Conservation (phyloP, 2,329 filamentous ascomycete species). For the Botrytis pseudocinerea region DNA sequence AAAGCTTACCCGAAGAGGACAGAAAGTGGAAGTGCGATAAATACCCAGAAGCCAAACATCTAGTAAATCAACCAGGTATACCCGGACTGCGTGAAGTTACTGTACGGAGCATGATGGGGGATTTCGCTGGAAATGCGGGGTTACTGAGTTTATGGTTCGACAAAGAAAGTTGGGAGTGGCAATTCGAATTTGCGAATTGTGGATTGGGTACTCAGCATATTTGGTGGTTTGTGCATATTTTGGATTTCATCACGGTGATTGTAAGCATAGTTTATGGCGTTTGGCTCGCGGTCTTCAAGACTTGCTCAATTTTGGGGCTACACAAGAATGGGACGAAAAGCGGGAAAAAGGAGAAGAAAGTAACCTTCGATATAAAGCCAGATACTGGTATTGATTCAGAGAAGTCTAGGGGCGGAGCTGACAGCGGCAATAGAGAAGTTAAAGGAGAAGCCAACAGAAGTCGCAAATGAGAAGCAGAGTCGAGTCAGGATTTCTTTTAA, state of each 20-base stretch:
- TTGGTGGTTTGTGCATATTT: conserved; percentile 88
- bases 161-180: conserved; percentile 69
- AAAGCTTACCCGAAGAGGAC: conserved; percentile 44
- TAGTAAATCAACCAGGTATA: conserved; percentile 45
- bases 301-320: not conserved
- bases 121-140: conserved; percentile 88
- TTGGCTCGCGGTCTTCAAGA: not conserved
- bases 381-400: not conserved
- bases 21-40: conserved; percentile 45
- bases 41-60: conserved; percentile 49
- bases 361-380: conserved; percentile 9
- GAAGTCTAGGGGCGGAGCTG: not conserved
- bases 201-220: conserved; percentile 81
- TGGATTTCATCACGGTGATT: conserved; percentile 50
- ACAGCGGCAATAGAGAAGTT: not conserved
- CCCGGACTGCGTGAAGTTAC: conserved; percentile 84
- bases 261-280: conserved; percentile 30
- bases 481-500: not conserved
- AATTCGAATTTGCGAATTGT: conserved; percentile 77
- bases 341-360: conserved; percentile 11
- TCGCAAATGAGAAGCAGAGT: not conserved
- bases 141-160: conserved; percentile 91
- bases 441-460: not conserved
- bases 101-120: conserved; percentile 97
- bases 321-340: not conserved